These are phyloP conservation scores for Trichomonas tenax DNA, from an alignment of 208 protist genomes.

Conservation along the genomic window DNA sequence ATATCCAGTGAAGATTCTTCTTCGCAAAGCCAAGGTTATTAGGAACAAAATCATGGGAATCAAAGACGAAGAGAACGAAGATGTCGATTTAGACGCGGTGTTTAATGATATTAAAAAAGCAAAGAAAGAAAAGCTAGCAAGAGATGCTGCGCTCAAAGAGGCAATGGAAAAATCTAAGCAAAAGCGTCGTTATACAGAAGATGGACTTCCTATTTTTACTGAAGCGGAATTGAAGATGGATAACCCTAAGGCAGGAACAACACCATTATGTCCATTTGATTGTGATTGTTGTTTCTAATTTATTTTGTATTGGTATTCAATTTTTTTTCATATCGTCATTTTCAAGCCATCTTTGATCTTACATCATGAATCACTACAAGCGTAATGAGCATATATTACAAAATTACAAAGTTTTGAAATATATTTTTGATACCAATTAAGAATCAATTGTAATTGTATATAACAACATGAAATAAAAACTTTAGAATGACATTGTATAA, in stretches of 20 bases:
- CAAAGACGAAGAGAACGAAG: not conserved
- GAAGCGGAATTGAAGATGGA: not conserved
- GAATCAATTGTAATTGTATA: too few relatives aligned
- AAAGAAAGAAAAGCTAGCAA: not conserved
- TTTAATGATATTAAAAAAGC: not conserved
- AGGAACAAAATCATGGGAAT: not conserved
- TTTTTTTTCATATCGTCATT: too few relatives aligned
- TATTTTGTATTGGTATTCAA: too few relatives aligned
- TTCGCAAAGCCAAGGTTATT: not conserved
- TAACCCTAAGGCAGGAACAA: constrained; percentile 14
- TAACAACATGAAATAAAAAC: too few relatives aligned
- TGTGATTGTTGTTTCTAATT: constrained; percentile 15
- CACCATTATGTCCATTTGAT: constrained; percentile 19
- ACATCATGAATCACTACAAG: too few relatives aligned
- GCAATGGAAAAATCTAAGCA: not conserved
- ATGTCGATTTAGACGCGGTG: not conserved
- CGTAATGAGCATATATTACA: too few relatives aligned
- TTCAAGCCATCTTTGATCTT: too few relatives aligned
- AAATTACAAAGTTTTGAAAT: too few relatives aligned
- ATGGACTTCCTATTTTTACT: not conserved
- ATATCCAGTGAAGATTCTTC: not conserved
- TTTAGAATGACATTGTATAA: too few relatives aligned
- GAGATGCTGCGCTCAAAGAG: not conserved
- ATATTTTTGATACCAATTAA: too few relatives aligned
- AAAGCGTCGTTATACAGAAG: not conserved